These are phyloP conservation scores for Pholiota molesta DNA, from an alignment of 768 basidiomycete species.

Conservation along the genomic window DNA sequence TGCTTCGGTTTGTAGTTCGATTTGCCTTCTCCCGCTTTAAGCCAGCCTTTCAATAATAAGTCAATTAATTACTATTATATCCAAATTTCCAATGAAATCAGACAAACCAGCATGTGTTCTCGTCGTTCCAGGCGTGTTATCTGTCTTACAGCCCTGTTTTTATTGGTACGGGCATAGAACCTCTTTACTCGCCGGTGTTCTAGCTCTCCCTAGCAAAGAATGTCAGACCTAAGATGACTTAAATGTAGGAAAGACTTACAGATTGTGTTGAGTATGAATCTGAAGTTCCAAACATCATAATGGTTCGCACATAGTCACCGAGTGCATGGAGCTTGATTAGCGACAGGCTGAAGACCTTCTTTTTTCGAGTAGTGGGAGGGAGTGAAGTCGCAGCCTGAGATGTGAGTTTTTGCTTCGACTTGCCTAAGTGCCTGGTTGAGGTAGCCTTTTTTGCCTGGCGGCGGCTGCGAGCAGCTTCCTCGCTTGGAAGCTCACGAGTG, in stretches of 20 bases:
- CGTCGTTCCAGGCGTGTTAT: constrained; percentile 9
- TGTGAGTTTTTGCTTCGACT: too few relatives aligned
- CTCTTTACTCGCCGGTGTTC: constrained; percentile 16
- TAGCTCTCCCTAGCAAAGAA: constrained; percentile 12
- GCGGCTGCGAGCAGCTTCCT: neutral
- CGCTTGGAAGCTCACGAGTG: neutral
- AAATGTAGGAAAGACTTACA: constrained; percentile 16
- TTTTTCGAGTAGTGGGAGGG: neutral
- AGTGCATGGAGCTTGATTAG: neutral
- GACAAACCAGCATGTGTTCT: constrained; percentile 5
- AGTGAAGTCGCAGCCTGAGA: neutral
- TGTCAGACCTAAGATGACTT: neutral
- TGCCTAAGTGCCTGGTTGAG: neutral
- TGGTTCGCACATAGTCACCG: neutral
- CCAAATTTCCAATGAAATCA: too few relatives aligned
- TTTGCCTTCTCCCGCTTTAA: neutral
- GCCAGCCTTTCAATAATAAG: neutral
- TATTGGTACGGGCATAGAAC: neutral
- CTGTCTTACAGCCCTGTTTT: neutral
- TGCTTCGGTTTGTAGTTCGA: neutral
- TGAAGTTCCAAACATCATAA: neutral
- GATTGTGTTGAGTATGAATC: constrained; percentile 19
- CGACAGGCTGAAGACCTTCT: neutral
- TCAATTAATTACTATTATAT: too few relatives aligned
- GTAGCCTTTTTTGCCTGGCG: neutral